Conservation (phyloP, 2,329 filamentous ascomycete species). For the Cordyceps tenuipes region DNA sequence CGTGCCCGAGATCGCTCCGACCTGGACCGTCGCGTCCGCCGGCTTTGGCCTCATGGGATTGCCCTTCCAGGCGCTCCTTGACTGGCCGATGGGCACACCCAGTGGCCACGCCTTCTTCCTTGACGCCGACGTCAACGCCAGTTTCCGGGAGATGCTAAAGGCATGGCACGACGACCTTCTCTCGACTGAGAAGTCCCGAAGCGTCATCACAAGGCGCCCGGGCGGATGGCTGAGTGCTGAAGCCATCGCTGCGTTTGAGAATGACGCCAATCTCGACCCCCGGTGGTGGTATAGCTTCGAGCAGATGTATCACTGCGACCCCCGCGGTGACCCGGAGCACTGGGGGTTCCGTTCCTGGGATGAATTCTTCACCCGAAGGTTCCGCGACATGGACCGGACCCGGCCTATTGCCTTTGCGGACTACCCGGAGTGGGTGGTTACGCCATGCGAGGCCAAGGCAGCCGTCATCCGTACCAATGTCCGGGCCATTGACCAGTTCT, state of each 20-base stretch:
- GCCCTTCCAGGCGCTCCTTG: conserved; percentile 48
- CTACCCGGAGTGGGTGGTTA: conserved; percentile 32
- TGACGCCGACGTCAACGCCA: conserved; percentile 40
- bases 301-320: conserved; percentile 18
- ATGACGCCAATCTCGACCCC: conserved; percentile 14
- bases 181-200: conserved; percentile 19
- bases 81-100: conserved; percentile 51
- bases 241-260: conserved; percentile 13
- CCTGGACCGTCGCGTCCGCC: conserved; percentile 13
- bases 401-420: conserved; percentile 46
- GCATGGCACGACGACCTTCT: conserved; percentile 27
- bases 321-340: conserved; percentile 5
- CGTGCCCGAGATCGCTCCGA: conserved; percentile 14
- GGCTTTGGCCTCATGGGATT: conserved; percentile 39
- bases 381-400: conserved; percentile 32
- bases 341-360: conserved; percentile 55
- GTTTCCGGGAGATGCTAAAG: conserved; percentile 43
- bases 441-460: conserved; percentile 52
- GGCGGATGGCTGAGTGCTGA: conserved; percentile 17
- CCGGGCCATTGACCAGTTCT: conserved; percentile 50
- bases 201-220: conserved; percentile 10
- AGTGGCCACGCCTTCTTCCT: conserved; percentile 47
- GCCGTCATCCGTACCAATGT: conserved; percentile 40
- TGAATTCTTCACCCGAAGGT: conserved; percentile 51
- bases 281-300: conserved; percentile 12